A percentile compares a stretch with the other conserved stretches of the same genome.
These are phyloP conservation scores for Lactarius hatsudake DNA, from an alignment of 768 basidiomycete genomes.

Conservation along the genomic window DNA sequence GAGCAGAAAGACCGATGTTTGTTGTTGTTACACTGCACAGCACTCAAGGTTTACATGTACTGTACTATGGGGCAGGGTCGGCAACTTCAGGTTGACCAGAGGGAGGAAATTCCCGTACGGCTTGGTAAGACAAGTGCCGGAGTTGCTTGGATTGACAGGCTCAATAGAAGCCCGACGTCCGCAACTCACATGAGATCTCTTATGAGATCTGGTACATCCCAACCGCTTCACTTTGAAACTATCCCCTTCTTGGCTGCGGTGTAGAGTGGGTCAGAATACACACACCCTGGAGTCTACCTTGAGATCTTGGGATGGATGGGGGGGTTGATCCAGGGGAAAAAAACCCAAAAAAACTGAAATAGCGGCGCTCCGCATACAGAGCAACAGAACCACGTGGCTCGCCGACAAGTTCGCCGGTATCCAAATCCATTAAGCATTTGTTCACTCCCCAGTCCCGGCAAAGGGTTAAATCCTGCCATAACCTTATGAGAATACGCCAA, in stretches of 20 bases:
- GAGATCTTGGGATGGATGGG: background rate
- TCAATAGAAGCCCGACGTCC: background rate
- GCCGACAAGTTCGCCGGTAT: background rate
- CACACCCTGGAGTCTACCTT: background rate
- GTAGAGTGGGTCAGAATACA: background rate
- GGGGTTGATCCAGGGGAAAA: background rate
- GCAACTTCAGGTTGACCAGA: background rate
- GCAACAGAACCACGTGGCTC: slow-evolving; percentile 1
- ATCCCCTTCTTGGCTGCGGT: background rate
- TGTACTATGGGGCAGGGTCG: background rate
- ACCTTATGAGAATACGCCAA: background rate
- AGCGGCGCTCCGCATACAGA: background rate
- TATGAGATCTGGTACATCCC: background rate
- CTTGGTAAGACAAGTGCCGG: background rate
- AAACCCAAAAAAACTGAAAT: too few relatives aligned
- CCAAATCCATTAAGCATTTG: background rate
- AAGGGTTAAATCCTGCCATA: background rate
- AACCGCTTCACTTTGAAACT: slow-evolving; percentile 2
- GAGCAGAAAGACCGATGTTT: background rate
- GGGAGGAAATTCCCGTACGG: background rate
- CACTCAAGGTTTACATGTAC: too few relatives aligned
- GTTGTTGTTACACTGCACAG: too few relatives aligned
- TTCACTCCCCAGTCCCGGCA: background rate
- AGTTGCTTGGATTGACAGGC: background rate
- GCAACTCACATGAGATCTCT: background rate